Evolutionary conservation across 192 early-diverging fungal species (phyloP).

Genomic region (Entophlyctis helioformis): DNA sequence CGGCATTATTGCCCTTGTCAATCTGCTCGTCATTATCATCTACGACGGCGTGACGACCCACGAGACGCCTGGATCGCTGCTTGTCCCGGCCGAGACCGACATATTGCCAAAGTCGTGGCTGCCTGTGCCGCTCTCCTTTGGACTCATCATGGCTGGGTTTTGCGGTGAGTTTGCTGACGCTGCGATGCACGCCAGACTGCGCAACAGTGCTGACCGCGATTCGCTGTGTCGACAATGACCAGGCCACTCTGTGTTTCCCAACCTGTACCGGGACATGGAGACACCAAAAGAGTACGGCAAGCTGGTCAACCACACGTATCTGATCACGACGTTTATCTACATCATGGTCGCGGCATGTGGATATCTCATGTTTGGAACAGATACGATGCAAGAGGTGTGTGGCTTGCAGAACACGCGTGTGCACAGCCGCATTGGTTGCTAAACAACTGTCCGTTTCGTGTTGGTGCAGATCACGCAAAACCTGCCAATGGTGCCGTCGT

Average conservation of each 20-base stretch:
- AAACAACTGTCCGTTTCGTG: too few relatives aligned
- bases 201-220: too few relatives aligned
- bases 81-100: constrained; percentile 33
- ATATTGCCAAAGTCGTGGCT: constrained; percentile 19
- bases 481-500: constrained; percentile 36
- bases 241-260: constrained; percentile 53
- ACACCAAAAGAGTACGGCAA: constrained; percentile 20
- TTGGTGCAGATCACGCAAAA: constrained; percentile 47
- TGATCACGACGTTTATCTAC: constrained; percentile 29
- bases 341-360: constrained; percentile 31
- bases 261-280: constrained; percentile 46
- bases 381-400: not conserved
- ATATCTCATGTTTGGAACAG: constrained; percentile 53
- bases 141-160: constrained; percentile 21
- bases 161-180: too few relatives aligned
- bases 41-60: constrained; percentile 36
- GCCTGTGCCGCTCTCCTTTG: constrained; percentile 15
- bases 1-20: constrained; percentile 38
- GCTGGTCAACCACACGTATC: constrained; percentile 44
- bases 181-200: too few relatives aligned
- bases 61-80: constrained; percentile 37
- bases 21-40: constrained; percentile 35
- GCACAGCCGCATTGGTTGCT: not conserved
- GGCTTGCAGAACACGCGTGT: not conserved
- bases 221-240: not conserved